Base-by-base conservation (phyloP, 495 filamentous ascomycete species). In the Schizothecium vesticola region DNA sequence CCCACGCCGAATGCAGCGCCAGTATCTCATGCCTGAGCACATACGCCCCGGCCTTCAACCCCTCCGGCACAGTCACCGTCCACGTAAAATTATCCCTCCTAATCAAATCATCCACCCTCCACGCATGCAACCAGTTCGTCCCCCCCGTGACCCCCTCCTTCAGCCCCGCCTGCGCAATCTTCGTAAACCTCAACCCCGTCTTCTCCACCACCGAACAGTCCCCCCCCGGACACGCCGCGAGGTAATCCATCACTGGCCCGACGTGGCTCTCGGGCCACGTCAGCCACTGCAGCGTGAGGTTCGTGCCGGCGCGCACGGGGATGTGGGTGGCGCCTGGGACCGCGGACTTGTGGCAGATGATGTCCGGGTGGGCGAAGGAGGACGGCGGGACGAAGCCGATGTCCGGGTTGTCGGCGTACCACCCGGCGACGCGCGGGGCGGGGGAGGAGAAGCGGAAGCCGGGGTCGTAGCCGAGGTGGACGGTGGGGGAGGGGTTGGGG, bases 1-100 rank as follows among this genome's bases (percentile, higher is more conserved):
- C 72, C n/a, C 77, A 83, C 8, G 89, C 88, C 6, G 82, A 82
- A 80, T 92, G 89, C 23, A 92, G 84, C 13, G 86, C 89, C 61
- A 92, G 87, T 69, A 92, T 88, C 76, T 93, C 90, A 72, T 91
- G 86, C 25, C 90, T 88, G 24, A 93, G 77, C 68, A 93, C 86
- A 68, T 91, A 93, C 78, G 88, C 86, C 25, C 90, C 90, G 11
- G 85, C 71, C 21, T 80, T 84, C 65, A 92, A 83, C 69, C 72
- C 76, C 61, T 77, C 71, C 22, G 90, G 90, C 69, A 93, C 87
- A n/a, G 82, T 87, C 66, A 91, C 83, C 61, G 83, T 82, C 83
- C 85, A 87, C 69, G 81, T 85, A 80, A 85, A 86, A 81, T 87
- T 86, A 1, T 2, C 43, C 77, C 85, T 84, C 62, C 77, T 76